Evolutionary conservation across 805 yeast species (phyloP).

Genomic region (Candida methanosorbosa): DNA sequence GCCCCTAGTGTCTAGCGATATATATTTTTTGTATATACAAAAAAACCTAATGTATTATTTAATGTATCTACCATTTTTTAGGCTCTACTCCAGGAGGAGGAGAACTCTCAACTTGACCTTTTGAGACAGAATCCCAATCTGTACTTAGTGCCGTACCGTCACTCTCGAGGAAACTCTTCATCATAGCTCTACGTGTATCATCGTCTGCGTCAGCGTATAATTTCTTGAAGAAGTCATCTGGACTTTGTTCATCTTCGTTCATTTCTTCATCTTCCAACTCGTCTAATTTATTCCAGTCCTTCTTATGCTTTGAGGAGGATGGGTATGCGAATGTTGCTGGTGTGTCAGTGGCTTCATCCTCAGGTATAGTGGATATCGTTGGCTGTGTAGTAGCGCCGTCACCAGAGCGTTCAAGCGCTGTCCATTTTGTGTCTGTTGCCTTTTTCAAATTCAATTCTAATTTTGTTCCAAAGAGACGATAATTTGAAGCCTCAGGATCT

Average conservation of each 20-base stretch:
- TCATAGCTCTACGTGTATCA: slow-evolving; percentile 88
- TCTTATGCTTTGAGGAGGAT: slow-evolving; percentile 49
- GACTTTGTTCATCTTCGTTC: slow-evolving; percentile 34
- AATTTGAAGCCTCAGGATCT: slow-evolving; percentile 33
- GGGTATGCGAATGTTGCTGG: slow-evolving; percentile 37
- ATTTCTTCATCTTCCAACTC: slow-evolving; percentile 30
- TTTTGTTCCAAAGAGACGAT: slow-evolving; percentile 59
- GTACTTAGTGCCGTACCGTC: slow-evolving; percentile 92
- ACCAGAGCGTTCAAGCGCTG: slow-evolving; percentile 31
- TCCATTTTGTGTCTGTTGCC: slow-evolving; percentile 40
- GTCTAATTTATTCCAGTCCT: slow-evolving; percentile 52
- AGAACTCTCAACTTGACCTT: slow-evolving; percentile 50
- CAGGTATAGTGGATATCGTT: slow-evolving; percentile 1
- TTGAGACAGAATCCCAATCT: slow-evolving; percentile 82
- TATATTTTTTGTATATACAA: not conserved
- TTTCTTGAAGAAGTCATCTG: slow-evolving; percentile 64
- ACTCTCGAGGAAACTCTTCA: slow-evolving; percentile 90
- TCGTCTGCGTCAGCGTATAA: slow-evolving; percentile 76
- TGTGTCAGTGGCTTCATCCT: slow-evolving; percentile 1
- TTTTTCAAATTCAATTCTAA: slow-evolving; percentile 62
- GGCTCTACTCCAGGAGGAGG: slow-evolving; percentile 74
- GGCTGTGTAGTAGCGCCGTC: slow-evolving; percentile 4
- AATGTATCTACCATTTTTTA: slow-evolving; percentile 25
- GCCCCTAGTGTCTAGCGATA: not conserved
- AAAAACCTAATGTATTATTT: not conserved